Evolutionary conservation across 2,329 filamentous ascomycete genomes (phyloP), one percentile per base, ranked within the genome.

Genomic region (Alternaria conjuncta): DNA sequence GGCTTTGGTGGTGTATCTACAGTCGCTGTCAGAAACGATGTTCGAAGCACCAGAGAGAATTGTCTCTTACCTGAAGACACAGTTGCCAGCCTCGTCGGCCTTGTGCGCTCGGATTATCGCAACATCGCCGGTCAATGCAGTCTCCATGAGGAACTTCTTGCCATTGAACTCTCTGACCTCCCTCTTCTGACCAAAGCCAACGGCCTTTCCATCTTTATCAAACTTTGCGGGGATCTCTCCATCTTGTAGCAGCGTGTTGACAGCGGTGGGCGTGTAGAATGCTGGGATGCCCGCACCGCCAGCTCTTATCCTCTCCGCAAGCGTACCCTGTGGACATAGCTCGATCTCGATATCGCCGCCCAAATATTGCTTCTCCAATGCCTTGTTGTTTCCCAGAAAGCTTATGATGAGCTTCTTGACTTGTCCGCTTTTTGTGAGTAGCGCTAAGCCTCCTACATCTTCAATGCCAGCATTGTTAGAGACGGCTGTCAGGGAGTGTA

Each of bases 381-480:
- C 85, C 79, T 93, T 94, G 80, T 95, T 95, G 68, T 90, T 89
- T 6, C 92, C 92, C 7, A 95, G 83, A 67, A 91, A 95, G 2
- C 90, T 92, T n/a, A 93, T 84, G 60, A 94, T 89, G 71, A 94
- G 86, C 67, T 91, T 88, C 69, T 87, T 85, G 32, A 95, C 84
- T 73, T 93, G 91, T 2, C 91, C 90, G 0, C 88, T 86, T 61
- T 88, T 86, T 0, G 90, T 89, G 28, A 95, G 85, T 5, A 87
- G 85, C 3, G 91, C 88, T 26, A 95, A 82, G 0, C 92, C 92
- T 15, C 77, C 77, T 3, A 88, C 87, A 41, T 87, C 88, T 60
- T 91, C 88, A 7, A 89, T 85, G 25, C 92, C 92, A 15, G 92
- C 92, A 75, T 95, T 95, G 77, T 95, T 95, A 45, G 92, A 94